Evolutionary conservation across 768 basidiomycete species (phyloP).

Genomic region (Tulasnella sp.): DNA sequence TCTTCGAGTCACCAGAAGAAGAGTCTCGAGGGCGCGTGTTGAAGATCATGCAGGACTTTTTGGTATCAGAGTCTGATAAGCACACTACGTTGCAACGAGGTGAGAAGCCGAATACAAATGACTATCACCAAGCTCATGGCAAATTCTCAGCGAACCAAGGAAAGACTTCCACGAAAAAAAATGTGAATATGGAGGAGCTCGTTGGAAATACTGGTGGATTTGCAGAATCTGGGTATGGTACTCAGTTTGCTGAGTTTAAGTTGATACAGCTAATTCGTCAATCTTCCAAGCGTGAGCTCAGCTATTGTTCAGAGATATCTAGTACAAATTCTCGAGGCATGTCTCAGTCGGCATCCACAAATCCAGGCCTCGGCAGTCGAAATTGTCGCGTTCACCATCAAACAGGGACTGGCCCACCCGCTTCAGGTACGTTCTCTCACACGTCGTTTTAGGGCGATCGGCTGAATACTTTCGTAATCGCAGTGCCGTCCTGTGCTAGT

Average conservation of each 20-base stretch:
- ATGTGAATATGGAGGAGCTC: constrained; percentile 80
- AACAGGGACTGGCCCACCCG: constrained; percentile 91
- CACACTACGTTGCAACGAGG: constrained; percentile 61
- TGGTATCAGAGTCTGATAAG: constrained; percentile 71
- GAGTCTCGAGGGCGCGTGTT: constrained; percentile 62
- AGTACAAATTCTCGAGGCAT: constrained; percentile 63
- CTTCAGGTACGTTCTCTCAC: constrained; percentile 48
- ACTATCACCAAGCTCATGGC: neutral
- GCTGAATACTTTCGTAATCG: neutral
- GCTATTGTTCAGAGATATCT: constrained; percentile 91
- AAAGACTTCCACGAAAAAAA: constrained; percentile 30
- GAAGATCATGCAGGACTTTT: constrained; percentile 84
- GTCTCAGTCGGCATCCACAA: constrained; percentile 51
- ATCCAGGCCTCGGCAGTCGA: constrained; percentile 81
- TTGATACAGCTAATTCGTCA: neutral
- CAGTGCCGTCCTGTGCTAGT: constrained; percentile 87
- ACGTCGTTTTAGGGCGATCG: neutral
- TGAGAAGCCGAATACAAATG: constrained; percentile 17
- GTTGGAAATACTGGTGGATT: constrained; percentile 93
- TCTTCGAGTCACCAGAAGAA: constrained; percentile 62
- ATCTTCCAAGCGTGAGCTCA: constrained; percentile 62
- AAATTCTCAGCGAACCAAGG: constrained; percentile 27
- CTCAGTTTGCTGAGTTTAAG: neutral
- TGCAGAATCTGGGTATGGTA: constrained; percentile 86
- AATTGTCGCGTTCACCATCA: constrained; percentile 82